phyloP scores from a whole-genome alignment of 345 rosid genomes.

The Eucalyptus melliodora region DNA sequence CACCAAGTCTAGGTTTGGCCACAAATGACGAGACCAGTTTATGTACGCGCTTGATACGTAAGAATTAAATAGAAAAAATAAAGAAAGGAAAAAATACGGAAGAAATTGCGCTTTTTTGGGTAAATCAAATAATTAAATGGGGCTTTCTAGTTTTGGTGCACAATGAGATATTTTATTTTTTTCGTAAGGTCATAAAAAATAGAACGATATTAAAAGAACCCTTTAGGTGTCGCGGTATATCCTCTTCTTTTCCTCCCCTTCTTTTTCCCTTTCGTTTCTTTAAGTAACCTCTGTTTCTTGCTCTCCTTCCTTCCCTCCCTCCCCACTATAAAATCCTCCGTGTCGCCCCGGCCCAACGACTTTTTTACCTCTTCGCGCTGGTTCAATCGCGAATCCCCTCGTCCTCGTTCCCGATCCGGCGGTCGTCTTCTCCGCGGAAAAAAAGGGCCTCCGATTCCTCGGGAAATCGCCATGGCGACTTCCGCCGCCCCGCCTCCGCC shows the following conservation, averaged over 20 bases:
- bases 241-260: neutral
- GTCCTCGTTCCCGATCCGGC: neutral
- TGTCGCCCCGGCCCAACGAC: neutral
- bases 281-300: too few species aligned
- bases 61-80: fast-evolving
- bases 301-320: neutral
- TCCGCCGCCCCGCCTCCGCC: neutral
- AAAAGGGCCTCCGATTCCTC: neutral
- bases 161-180: neutral
- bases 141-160: neutral
- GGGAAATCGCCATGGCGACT: neutral
- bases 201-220: neutral
- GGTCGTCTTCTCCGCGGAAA: neutral
- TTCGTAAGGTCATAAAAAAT: neutral
- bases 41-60: fast-evolving
- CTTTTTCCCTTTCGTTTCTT: neutral
- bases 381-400: neutral
- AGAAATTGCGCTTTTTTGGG: neutral
- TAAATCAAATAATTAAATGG: neutral
- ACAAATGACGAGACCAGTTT: fast-evolving
- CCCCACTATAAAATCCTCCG: neutral
- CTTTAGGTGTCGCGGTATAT: neutral
- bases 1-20: fast-evolving
- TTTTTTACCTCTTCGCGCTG: neutral
- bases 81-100: fast-evolving